phyloP scores from a whole-genome alignment of 2,329 filamentous ascomycete genomes.

The Albifimbria verrucaria region DNA sequence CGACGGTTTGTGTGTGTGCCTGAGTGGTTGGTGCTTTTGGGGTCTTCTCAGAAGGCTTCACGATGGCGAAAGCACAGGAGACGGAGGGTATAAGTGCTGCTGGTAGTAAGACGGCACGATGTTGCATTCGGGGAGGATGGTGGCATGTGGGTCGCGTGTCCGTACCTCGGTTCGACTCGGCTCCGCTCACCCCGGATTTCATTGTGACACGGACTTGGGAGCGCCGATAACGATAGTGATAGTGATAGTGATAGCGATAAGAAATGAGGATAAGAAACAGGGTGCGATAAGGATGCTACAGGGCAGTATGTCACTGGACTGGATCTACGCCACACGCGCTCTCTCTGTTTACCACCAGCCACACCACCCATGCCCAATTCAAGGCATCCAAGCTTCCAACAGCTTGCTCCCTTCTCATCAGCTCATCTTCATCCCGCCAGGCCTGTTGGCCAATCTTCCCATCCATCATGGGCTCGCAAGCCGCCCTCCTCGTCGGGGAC shows the following conservation, averaged over 20 bases:
- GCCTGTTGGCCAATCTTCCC: neutral
- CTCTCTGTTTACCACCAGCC: no score
- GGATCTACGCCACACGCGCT: no score
- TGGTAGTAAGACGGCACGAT: no score
- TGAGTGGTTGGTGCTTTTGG: neutral
- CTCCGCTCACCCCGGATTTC: neutral
- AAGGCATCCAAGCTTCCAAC: no score
- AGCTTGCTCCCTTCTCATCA: no score
- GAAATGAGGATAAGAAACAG: no score
- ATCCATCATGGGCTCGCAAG: neutral
- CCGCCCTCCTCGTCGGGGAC: neutral
- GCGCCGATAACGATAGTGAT: no score
- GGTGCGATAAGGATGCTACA: no score
- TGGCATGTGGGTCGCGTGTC: conserved; percentile 1
- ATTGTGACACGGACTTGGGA: no score
- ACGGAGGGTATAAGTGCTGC: neutral
- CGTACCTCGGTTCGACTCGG: neutral
- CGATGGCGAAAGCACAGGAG: neutral
- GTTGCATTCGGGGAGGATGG: neutral
- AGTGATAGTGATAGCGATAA: no score
- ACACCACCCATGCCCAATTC: no score
- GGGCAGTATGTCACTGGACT: no score
- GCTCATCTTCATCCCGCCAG: neutral
- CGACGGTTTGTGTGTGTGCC: neutral
- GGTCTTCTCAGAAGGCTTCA: neutral